These are phyloP conservation scores for Alnus glutinosa DNA, from an alignment of 306 rosid genomes.

Conservation along the genomic window DNA sequence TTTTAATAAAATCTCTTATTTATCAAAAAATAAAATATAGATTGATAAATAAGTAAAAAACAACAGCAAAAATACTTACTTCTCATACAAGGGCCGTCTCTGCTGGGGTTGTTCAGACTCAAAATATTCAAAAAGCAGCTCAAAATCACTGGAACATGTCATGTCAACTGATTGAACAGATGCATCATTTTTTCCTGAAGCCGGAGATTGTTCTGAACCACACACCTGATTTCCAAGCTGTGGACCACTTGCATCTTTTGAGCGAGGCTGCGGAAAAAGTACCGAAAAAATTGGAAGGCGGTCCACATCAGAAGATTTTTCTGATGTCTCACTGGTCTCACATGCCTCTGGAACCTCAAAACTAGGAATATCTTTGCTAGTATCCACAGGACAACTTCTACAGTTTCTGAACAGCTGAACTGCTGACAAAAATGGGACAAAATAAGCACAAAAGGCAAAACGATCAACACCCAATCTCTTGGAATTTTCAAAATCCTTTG, in stretches of 20 bases:
- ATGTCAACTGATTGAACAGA: conserved; percentile 35
- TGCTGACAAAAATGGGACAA: conserved; percentile 86
- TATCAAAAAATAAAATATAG: too few relatives aligned
- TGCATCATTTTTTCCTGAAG: conserved; percentile 24
- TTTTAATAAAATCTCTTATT: too few relatives aligned
- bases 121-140: conserved; percentile 83
- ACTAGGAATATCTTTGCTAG: conserved; percentile 17
- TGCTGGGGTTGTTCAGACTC: conserved; percentile 77
- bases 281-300: conserved; percentile 46
- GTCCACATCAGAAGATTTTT: conserved; percentile 34
- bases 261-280: conserved; percentile 42
- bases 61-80: conserved; percentile 43
- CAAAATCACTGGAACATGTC: conserved; percentile 41
- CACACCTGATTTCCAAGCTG: conserved; percentile 18
- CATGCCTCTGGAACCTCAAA: conserved; percentile 33
- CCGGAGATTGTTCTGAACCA: conserved; percentile 34
- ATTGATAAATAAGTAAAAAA: not conserved
- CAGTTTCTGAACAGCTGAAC: conserved; percentile 66
- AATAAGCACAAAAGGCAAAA: conserved; percentile 63
- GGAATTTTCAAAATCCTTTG: conserved; percentile 43
- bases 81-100: conserved; percentile 69
- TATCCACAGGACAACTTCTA: conserved; percentile 19
- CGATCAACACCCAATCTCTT: conserved; percentile 42
- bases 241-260: conserved; percentile 31
- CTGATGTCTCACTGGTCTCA: conserved; percentile 29